These are phyloP conservation scores for Colletotrichum camelliae DNA, from an alignment of 2,329 filamentous ascomycete genomes.

Conservation along the genomic window DNA sequence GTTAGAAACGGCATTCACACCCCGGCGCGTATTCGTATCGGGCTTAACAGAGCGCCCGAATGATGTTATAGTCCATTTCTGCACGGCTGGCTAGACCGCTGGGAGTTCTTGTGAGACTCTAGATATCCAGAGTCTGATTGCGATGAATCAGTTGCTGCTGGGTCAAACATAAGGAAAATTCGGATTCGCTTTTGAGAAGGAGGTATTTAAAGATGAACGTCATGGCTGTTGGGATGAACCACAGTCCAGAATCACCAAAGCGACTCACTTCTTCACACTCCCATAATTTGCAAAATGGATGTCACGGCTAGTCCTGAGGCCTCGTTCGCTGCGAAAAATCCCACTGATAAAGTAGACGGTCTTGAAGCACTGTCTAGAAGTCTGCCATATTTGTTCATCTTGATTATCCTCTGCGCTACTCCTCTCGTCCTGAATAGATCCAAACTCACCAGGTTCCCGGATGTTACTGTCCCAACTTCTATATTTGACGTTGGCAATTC, in stretches of 20 bases:
- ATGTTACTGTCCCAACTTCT: not conserved
- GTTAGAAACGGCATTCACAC: not conserved
- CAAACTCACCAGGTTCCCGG: not conserved
- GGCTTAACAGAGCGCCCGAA: not conserved
- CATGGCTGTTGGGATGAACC: not conserved
- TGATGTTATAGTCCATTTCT: not conserved
- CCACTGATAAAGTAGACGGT: not conserved
- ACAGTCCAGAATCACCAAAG: not conserved
- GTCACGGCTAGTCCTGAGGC: not conserved
- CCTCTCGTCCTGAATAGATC: not conserved
- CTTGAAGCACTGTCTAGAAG: fast-evolving
- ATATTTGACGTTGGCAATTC: not conserved
- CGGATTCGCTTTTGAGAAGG: not conserved
- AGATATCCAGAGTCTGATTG: fast-evolving
- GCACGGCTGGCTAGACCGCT: fast-evolving
- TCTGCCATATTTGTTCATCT: not conserved
- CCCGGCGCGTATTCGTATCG: not conserved
- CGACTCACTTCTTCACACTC: fast-evolving
- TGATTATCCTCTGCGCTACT: not conserved
- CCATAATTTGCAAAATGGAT: not conserved
- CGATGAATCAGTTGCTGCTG: not conserved
- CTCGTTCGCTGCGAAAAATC: not conserved
- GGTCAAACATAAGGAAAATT: not conserved
- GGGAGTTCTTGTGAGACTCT: not conserved
- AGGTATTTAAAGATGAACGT: not conserved